phyloP scores from a whole-genome alignment of 148 eudicot species.

The Fagopyrum homotropicum region DNA sequence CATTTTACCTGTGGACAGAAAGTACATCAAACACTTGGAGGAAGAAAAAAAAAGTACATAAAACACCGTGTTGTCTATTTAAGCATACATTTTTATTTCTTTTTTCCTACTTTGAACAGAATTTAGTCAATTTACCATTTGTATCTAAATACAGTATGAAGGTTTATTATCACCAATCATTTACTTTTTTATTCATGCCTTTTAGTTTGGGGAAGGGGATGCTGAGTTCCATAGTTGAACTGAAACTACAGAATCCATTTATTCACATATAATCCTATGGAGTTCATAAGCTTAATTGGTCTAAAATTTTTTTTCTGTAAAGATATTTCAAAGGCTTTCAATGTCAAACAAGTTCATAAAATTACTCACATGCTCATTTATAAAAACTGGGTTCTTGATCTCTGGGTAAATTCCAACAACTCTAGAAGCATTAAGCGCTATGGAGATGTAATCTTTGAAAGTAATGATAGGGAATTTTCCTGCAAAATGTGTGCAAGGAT shows the following conservation, averaged over 20 bases:
- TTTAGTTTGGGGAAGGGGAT: neutral
- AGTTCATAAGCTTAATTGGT: neutral
- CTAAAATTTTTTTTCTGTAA: neutral
- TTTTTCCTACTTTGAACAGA: neutral
- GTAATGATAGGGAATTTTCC: slow-evolving; percentile 89
- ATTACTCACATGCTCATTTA: slow-evolving; percentile 73
- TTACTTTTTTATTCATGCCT: neutral
- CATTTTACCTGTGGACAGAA: slow-evolving; percentile 67
- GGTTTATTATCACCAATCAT: neutral
- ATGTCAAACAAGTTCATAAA: neutral
- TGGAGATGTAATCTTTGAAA: slow-evolving; percentile 80
- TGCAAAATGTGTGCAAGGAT: slow-evolving; percentile 22
- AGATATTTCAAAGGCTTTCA: neutral
- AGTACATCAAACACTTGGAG: neutral
- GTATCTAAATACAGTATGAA: neutral
- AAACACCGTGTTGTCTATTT: neutral
- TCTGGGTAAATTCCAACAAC: slow-evolving; percentile 97
- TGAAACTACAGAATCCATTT: neutral
- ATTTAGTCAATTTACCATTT: neutral
- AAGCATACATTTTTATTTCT: neutral
- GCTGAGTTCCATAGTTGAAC: neutral
- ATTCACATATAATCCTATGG: neutral
- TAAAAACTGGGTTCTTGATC: slow-evolving; percentile 80
- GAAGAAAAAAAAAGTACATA: neutral
- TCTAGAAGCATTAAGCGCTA: slow-evolving; percentile 94